These are phyloP conservation scores for Breynia disticha DNA, from an alignment of 441 rosid genomes.

Conservation along the genomic window DNA sequence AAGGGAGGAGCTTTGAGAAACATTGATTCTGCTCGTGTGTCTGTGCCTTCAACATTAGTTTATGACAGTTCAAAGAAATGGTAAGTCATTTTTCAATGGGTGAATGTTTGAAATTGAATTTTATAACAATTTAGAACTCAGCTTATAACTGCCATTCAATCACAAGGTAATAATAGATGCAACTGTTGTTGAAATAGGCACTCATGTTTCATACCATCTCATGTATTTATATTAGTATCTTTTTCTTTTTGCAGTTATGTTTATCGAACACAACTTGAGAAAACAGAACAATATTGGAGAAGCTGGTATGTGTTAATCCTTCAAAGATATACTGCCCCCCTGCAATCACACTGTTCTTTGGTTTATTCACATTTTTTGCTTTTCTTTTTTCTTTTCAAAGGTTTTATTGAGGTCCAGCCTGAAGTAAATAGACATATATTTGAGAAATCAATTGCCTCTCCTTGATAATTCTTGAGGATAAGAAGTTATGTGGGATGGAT, in stretches of 20 bases:
- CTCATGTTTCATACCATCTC: neutral
- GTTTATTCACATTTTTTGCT: too few species aligned
- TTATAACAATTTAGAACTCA: too few species aligned
- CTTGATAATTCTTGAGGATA: too few species aligned
- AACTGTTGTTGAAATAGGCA: neutral
- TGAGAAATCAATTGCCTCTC: too few species aligned
- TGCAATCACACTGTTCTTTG: neutral
- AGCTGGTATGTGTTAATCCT: conserved; percentile 54
- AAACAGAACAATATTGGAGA: conserved; percentile 95
- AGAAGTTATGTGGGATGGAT: too few species aligned
- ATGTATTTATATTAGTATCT: neutral
- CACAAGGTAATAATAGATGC: neutral
- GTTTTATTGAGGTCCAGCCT: too few species aligned
- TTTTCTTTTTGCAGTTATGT: conserved; percentile 47
- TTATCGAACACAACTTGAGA: conserved; percentile 57
- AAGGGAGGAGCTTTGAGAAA: conserved; percentile 84
- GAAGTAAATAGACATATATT: too few species aligned
- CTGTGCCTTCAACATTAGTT: conserved; percentile 66
- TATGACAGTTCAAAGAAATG: conserved; percentile 79
- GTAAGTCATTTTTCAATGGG: conserved; percentile 27
- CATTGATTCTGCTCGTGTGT: conserved; percentile 82
- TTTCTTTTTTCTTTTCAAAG: too few species aligned
- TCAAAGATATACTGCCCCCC: neutral
- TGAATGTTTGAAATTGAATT: neutral
- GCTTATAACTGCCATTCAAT: too few species aligned